Conservation (phyloP, 257 asterid genomes). For the Solanum ahanhuiri region DNA sequence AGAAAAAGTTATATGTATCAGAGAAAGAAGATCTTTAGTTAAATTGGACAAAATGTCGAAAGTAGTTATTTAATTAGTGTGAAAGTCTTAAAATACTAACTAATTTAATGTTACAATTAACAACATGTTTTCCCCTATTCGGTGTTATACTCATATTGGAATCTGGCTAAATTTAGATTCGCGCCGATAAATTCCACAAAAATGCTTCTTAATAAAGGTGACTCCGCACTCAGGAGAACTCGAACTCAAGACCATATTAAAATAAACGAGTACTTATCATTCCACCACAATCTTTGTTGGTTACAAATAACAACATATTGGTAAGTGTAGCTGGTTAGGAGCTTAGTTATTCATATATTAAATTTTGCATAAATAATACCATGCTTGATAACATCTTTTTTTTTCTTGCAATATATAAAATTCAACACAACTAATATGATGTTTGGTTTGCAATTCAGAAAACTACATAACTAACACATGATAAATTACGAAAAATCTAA, state of each 20-base stretch:
- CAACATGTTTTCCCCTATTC: neutral
- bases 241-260: neutral
- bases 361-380: neutral
- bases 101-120: neutral
- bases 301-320: neutral
- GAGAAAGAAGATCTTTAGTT: neutral
- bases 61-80: neutral
- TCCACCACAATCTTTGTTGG: neutral
- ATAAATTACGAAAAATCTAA: neutral
- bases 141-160: neutral
- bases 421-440: neutral
- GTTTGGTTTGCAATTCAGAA: neutral
- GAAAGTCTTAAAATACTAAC: neutral
- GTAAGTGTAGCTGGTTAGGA: neutral
- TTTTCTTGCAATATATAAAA: neutral
- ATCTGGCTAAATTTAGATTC: too few relatives aligned
- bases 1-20: neutral
- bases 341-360: neutral
- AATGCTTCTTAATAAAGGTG: neutral
- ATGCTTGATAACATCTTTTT: neutral
- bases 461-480: neutral
- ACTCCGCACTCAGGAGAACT: too few relatives aligned
- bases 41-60: neutral
- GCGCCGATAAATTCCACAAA: accelerated
- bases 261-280: neutral